These are phyloP conservation scores for Malassezia pachydermatis DNA, from an alignment of 1,284 basidiomycete genomes.

Conservation along the genomic window DNA sequence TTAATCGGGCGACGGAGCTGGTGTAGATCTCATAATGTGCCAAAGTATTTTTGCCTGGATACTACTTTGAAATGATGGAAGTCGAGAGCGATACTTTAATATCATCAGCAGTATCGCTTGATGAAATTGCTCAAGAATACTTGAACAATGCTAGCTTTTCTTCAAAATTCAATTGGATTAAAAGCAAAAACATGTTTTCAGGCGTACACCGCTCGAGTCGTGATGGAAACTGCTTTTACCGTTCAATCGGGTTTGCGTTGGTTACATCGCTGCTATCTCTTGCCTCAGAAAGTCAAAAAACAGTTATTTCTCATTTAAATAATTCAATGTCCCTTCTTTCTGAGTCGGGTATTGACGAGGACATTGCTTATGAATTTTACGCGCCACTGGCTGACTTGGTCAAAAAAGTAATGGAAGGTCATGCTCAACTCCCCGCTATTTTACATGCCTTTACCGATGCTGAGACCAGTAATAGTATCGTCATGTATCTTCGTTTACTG, in stretches of 20 bases:
- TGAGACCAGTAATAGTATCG: constrained; percentile 36
- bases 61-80: no score
- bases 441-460: constrained; percentile 34
- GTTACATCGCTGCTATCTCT: constrained; percentile 27
- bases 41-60: no score
- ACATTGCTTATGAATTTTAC: constrained; percentile 28
- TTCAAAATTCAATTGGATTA: constrained; percentile 32
- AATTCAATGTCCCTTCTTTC: constrained; percentile 28
- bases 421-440: constrained; percentile 1
- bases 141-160: constrained; percentile 22
- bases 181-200: constrained; percentile 23
- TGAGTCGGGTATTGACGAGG: constrained; percentile 30
- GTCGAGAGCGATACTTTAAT: no score
- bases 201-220: constrained; percentile 30
- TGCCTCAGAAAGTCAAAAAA: constrained; percentile 28
- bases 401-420: background rate
- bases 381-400: constrained; percentile 29
- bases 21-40: no score
- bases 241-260: constrained; percentile 36
- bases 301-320: constrained; percentile 27
- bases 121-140: constrained; percentile 26
- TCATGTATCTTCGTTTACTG: constrained; percentile 34
- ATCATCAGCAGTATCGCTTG: no score
- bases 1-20: no score
- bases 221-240: constrained; percentile 45